Conservation (phyloP, 495 filamentous ascomycete species). For the Recurvomyces mirabilis region DNA sequence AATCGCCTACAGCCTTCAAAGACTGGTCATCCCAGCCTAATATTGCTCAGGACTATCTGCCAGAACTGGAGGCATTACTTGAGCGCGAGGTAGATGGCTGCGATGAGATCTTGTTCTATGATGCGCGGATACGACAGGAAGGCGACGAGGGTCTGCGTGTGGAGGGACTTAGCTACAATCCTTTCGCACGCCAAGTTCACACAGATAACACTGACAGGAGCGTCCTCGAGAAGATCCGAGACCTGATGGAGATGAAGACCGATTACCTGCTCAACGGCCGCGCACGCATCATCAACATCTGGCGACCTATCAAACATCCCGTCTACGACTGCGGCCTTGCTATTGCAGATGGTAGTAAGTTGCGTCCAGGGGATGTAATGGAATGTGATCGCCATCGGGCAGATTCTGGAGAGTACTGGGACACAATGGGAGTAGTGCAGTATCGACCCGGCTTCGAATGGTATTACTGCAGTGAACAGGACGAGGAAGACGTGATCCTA, state of each 20-base stretch:
- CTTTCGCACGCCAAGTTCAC: conserved; percentile 20
- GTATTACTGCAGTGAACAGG: conserved; percentile 17
- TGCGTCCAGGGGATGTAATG: conserved; percentile 14
- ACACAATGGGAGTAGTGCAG: conserved; percentile 20
- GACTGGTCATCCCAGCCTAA: conserved; percentile 14
- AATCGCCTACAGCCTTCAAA: conserved; percentile 7
- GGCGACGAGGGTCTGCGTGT: conserved; percentile 12
- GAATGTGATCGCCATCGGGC: conserved; percentile 16
- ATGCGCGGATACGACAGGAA: conserved; percentile 16
- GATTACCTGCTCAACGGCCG: conserved; percentile 14
- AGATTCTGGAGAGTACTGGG: conserved; percentile 17
- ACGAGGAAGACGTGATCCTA: conserved; percentile 14
- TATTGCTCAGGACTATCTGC: conserved; percentile 11
- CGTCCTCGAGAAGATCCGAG: conserved; percentile 14
- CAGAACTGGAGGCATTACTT: conserved; percentile 15
- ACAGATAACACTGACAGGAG: conserved; percentile 15
- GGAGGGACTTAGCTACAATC: conserved; percentile 17
- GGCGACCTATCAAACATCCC: conserved; percentile 19
- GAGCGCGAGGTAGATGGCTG: conserved; percentile 15
- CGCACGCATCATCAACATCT: conserved; percentile 19
- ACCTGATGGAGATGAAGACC: conserved; percentile 15
- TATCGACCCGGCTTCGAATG: conserved; percentile 18
- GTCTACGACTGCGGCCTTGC: conserved; percentile 19
- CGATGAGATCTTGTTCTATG: conserved; percentile 19
- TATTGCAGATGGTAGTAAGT: conserved; percentile 14